Evolutionary conservation across 345 rosid species (phyloP).

Genomic region (Arabis hirsuta): DNA sequence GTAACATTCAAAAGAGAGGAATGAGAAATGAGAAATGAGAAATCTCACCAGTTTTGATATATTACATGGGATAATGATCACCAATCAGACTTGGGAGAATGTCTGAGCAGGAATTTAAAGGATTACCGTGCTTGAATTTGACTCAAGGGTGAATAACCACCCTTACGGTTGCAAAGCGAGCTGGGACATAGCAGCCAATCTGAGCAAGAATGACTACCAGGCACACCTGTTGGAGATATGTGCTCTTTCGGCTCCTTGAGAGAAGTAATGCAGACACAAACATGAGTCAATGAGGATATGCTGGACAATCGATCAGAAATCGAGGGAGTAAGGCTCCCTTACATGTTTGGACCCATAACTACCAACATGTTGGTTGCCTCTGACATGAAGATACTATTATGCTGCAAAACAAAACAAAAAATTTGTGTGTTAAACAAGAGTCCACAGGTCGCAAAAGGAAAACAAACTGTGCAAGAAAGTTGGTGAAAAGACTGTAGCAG

Average conservation of each 20-base stretch:
- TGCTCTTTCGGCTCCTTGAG: constrained; percentile 98
- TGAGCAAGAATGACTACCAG: constrained; percentile 93
- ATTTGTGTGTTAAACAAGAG: background rate
- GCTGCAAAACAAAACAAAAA: constrained; percentile 58
- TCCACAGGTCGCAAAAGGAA: background rate
- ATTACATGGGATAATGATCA: background rate
- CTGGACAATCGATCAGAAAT: constrained; percentile 20
- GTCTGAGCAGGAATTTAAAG: background rate
- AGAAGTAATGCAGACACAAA: constrained; percentile 32
- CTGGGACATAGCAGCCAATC: constrained; percentile 95
- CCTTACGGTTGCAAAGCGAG: constrained; percentile 81
- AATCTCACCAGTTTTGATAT: constrained; percentile 7
- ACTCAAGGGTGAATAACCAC: constrained; percentile 86
- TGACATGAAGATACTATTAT: constrained; percentile 88
- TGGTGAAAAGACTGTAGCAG: constrained; percentile 3
- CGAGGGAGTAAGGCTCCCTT: constrained; percentile 42
- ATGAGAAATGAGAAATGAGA: background rate
- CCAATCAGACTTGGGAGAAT: constrained; percentile 6
- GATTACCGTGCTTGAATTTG: constrained; percentile 92
- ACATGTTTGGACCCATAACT: constrained; percentile 96
- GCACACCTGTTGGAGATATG: constrained; percentile 97
- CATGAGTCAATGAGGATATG: constrained; percentile 16
- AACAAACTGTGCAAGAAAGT: background rate
- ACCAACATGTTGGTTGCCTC: constrained; percentile 93
- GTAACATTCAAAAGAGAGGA: constrained; percentile 39